Evolutionary conservation across 257 asterid species (phyloP).

Genomic region (Solanum chaucha): DNA sequence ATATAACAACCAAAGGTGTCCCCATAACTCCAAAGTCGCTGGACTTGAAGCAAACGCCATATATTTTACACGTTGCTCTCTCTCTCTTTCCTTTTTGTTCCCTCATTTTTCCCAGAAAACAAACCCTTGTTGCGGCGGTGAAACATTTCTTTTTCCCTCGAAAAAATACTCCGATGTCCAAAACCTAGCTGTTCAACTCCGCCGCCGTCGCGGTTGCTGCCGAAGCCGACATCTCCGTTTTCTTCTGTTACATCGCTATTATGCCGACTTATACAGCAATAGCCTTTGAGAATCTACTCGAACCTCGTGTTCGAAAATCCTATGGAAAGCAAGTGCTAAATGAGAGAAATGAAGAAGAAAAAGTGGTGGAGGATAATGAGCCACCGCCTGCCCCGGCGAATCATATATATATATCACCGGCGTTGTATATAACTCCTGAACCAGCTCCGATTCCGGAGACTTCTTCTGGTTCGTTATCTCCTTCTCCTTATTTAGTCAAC

Average conservation of each 20-base stretch:
- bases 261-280: slow-evolving; percentile 57
- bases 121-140: not conserved
- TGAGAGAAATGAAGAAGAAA: not conserved
- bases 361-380: not conserved
- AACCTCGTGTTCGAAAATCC: slow-evolving; percentile 39
- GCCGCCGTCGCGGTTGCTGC: not conserved
- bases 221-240: not conserved
- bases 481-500: slow-evolving; percentile 74
- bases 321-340: slow-evolving; percentile 5
- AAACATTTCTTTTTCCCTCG: not conserved
- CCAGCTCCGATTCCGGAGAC: slow-evolving; percentile 55
- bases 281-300: slow-evolving; percentile 43
- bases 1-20: not conserved
- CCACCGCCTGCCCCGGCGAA: slow-evolving; percentile 9
- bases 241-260: not conserved
- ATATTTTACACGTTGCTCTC: not conserved
- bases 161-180: not conserved
- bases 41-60: not conserved
- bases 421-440: slow-evolving; percentile 63
- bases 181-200: not conserved
- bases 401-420: slow-evolving; percentile 69
- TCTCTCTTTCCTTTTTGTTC: not conserved
- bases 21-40: not conserved
- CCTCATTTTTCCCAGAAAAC: not conserved
- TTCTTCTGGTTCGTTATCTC: slow-evolving; percentile 32